Evolutionary conservation across 371 early-diverging fungal species (phyloP).

Genomic region (Mortierella sp.): DNA sequence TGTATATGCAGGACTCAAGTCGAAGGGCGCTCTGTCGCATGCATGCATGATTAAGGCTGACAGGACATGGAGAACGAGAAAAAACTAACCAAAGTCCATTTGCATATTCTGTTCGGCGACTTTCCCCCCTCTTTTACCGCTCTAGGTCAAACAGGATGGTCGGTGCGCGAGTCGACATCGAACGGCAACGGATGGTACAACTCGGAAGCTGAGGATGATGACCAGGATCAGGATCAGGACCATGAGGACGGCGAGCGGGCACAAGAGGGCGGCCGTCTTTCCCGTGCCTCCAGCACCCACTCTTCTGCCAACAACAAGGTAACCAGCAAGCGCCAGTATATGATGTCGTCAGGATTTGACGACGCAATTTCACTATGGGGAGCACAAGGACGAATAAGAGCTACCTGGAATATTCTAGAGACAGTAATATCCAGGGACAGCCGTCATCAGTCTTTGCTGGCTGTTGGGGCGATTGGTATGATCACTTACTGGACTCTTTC

Average conservation of each 20-base stretch:
- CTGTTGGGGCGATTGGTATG: background rate
- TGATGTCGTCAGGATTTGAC: background rate
- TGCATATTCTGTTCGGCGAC: background rate
- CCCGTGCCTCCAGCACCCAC: conserved; percentile 49
- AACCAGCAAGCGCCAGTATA: background rate
- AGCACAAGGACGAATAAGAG: background rate
- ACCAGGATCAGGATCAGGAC: conserved; percentile 47
- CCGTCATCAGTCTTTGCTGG: background rate
- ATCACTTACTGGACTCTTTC: background rate
- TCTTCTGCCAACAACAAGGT: conserved; percentile 45
- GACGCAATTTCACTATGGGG: background rate
- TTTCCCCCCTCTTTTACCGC: background rate
- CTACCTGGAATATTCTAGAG: background rate
- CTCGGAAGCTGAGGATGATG: conserved; percentile 55
- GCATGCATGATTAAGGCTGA: background rate
- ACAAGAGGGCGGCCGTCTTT: conserved; percentile 19
- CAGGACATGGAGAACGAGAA: background rate
- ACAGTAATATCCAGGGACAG: background rate
- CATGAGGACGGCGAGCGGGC: conserved; percentile 24
- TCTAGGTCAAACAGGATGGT: conserved; percentile 45
- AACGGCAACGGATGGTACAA: conserved; percentile 58
- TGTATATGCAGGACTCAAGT: background rate
- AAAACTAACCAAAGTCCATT: background rate
- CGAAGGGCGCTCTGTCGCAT: background rate
- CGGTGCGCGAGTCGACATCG: conserved; percentile 55